Evolutionary conservation across 495 filamentous ascomycete genomes (phyloP).

Genomic region (Cercophora samala): DNA sequence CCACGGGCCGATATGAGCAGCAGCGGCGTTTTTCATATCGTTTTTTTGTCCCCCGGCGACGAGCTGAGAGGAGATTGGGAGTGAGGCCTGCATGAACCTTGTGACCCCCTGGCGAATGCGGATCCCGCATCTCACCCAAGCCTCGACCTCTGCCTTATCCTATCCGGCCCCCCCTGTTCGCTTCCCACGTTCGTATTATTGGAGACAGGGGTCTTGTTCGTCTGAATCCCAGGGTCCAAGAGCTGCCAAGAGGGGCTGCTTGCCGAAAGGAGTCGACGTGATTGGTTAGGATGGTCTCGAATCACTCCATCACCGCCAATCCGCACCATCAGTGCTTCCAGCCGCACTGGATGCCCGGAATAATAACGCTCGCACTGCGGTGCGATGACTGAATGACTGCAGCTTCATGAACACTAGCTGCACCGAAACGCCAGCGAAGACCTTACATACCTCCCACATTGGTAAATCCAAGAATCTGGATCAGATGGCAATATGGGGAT

Average conservation of each 20-base stretch:
- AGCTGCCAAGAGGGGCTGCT: background rate
- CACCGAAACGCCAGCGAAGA: background rate
- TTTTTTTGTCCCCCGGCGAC: background rate
- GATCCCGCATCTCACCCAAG: background rate
- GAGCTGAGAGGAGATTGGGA: background rate
- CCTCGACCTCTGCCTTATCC: background rate
- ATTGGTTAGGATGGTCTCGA: background rate
- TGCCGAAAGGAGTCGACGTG: background rate
- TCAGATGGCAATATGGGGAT: background rate
- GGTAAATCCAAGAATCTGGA: background rate
- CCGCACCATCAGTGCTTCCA: background rate
- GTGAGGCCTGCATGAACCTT: constrained; percentile 4
- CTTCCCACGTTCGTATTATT: background rate
- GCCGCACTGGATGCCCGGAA: constrained; percentile 6
- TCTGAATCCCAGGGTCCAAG: background rate
- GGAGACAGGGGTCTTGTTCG: background rate
- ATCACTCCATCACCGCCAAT: background rate
- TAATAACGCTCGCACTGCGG: background rate
- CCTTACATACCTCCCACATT: background rate
- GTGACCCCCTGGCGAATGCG: constrained; percentile 1
- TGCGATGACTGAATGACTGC: no score
- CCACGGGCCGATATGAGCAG: background rate
- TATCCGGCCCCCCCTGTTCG: background rate
- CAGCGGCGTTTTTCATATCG: background rate
- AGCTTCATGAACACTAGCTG: no score